These are phyloP conservation scores for Toxoplasma gondii DNA, from an alignment of 169 alveolate genomes.

Conservation along the genomic window DNA sequence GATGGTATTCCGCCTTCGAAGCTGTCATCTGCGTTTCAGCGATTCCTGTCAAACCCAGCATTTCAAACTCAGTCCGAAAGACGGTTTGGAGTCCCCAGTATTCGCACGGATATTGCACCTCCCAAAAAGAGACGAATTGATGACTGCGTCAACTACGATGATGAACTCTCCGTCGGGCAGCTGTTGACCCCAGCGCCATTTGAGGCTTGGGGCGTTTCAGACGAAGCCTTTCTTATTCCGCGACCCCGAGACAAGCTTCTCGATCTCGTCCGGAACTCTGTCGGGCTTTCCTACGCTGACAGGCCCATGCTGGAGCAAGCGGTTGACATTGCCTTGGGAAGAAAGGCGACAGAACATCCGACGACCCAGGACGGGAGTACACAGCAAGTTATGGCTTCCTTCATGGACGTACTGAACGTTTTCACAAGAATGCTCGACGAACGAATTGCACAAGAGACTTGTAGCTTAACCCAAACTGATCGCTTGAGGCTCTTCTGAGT, in stretches of 20 bases:
- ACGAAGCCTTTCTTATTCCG: constrained; percentile 8
- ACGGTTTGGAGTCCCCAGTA: background rate
- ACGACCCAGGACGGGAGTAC: background rate
- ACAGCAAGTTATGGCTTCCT: background rate
- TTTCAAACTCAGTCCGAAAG: background rate
- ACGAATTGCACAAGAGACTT: background rate
- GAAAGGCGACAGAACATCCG: background rate
- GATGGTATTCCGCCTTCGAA: background rate
- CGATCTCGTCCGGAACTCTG: background rate
- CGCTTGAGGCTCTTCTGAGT: background rate
- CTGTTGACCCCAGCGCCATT: constrained; percentile 7
- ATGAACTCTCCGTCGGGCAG: constrained; percentile 12
- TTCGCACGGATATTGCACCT: background rate
- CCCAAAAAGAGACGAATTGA: background rate
- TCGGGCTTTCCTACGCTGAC: background rate
- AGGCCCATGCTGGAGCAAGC: background rate
- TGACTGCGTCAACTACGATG: constrained; percentile 7
- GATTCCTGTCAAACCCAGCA: background rate
- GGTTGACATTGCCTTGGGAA: background rate
- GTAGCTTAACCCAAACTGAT: constrained; percentile 3
- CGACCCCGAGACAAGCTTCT: background rate
- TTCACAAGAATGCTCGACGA: background rate
- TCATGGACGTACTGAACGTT: constrained; percentile 15
- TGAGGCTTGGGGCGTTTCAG: background rate
- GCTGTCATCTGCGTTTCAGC: background rate